Base-by-base conservation (phyloP, 305 asterid genomes). In the Fraxinus ornus region DNA sequence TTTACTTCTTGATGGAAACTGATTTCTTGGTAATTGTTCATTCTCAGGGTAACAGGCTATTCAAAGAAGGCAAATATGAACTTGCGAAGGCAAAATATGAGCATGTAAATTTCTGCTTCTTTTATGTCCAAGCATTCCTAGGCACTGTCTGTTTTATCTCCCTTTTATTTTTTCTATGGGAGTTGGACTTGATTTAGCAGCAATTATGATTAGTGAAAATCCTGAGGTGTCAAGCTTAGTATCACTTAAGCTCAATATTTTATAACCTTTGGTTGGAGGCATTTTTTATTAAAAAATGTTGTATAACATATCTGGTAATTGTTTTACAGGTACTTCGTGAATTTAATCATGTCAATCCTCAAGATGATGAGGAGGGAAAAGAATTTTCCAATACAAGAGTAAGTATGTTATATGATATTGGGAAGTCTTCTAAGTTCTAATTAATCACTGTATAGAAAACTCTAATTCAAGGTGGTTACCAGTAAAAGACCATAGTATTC, bases 61-160 rank as follows among this genome's bases (percentile, higher is more conserved):
- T 97, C 89, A 93, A 93, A 87, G 97, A 96, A 90, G 97, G 93
- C 85, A 96, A 94, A 87, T 94, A 82, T 86, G 98, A 92, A 81
- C 97, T 96, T 83, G 99, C 99, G 8, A 97, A 93, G 87, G 94
- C 98, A 62, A 97, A 97, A 89, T 97, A 97, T 82, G 99, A 96
- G 84, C 97, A 96, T 91, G 99, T 86, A 26, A 26, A 26, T 26
- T 26, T 26, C 30, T 26, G 30, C 30, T 0, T 26, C 1, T 26
- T 26, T 26, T 26, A 26, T 26, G 30, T 26, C 22, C 12, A 12
- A 32, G 10, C 41, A 28, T 70, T 30, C 3, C 9, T 32, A 55
- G 21, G 41, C 41, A 55, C 8, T 10, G 1, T 70, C 22, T 28
- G 12, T 30, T 70, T 70, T 32, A 1, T 32, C 41, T 6, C 76